Evolutionary conservation across 1,284 basidiomycete species (phyloP), one percentile per base, ranked within the genome.

Genomic region (Sanguinoderma infundibulare): DNA sequence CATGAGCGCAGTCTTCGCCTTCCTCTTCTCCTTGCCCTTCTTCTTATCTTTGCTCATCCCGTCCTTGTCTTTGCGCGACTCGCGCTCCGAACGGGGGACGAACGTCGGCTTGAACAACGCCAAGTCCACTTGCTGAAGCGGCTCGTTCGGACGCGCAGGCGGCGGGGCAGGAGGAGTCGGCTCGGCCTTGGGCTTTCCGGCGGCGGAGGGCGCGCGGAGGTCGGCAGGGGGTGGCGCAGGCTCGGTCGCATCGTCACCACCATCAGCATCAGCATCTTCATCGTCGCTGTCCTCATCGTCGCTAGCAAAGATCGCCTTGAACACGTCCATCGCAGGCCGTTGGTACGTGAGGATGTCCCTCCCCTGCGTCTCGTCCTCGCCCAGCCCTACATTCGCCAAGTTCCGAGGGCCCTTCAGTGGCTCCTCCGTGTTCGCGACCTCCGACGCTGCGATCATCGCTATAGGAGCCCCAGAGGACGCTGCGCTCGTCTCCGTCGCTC

Each of bases 231-330:
- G 53, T 2, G 72, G 67, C 17, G 61, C 47, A 5, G 51, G 38
- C 35, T 63, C 63, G 24, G 53, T n/a, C 26, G 9, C 35, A 20
- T 44, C 22, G 8, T 64, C 72, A 15, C 75, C 79, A 3, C 79
- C 81, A 2, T 44, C 22, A 7, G 64, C 72, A 15, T 75, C 79
- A 3, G 79, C 81, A 2, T 79, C 81, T 3, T 91, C 91, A 1
- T 86, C 86, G 20, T 87, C 90, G 22, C 86, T 87, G 51, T 90
- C 90, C 70, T 95, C 92, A 53, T 93, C 92, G 64, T 96, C 94
- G 72, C 91, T 94, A 6, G 93, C 94, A 73, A 96, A 96, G 63
- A 96, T 96, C 1, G 94, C 95, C 74, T 97, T 97, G 83, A 98
- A 98, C 40, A 98, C 88, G 70, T 96, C 93, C 82, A 95, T 92